Base-by-base conservation (phyloP, 345 rosid genomes). In the Boechera retrofracta region DNA sequence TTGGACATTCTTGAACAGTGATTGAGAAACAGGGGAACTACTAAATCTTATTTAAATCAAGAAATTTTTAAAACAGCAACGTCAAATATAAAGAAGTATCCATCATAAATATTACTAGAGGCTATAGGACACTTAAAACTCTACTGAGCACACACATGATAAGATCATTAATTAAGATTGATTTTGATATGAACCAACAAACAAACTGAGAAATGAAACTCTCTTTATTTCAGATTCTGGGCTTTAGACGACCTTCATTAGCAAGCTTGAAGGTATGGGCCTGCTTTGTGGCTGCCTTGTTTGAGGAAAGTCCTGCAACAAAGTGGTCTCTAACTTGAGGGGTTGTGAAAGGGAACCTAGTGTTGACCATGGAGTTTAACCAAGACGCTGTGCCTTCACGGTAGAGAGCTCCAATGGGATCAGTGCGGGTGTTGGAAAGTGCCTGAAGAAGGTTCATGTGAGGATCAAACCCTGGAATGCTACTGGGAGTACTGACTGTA, bases 341-440 rank as follows among this genome's bases (percentile, higher is more conserved):
- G 49, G 97, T 86, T 0, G 91, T 80, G 85, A 82, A 85, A 65
- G 96, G 87, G 80, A 96, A 96, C 82, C 61, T 86, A 64, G 71
- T 29, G 81, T 67, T 86, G 1, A 81, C 91, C 95, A 96, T 73
- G 72, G 99, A 96, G 83, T 96, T 92, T 71, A 96, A 86, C 75
- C 89, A 83, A 28, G 99, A 80, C 10, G 99, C 99, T 48, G 97
- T 88, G 12, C 96, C 99, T 91, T 96, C 95, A 56, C 99, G 80
- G 83, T 86, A 94, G 61, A 94, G 97, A 3, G 80, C 65, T 0
- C 98, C 97, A 35, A 85, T 69, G 24, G 93, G 86, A 73, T 94
- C 96, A 1, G 66, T 69, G 2, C 89, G 87, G 4, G 84, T 79
- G 83, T 91, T 91, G 47, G 98, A 86, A 64, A 95, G 96, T 12